phyloP scores from a whole-genome alignment of 1,284 basidiomycete species.

The Golubevia pallescens region DNA sequence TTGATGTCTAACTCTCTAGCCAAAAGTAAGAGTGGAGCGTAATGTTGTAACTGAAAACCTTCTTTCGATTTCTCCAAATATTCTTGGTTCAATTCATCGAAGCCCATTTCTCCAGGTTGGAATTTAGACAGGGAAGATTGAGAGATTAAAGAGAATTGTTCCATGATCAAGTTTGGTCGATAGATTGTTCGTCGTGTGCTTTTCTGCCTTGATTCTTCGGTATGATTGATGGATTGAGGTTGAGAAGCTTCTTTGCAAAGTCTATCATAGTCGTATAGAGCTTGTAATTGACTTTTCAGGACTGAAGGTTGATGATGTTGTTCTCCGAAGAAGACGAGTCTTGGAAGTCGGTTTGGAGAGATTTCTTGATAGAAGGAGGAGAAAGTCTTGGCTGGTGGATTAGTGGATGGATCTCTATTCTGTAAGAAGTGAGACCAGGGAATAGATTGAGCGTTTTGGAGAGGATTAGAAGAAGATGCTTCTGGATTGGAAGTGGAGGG shows the following conservation, averaged over 20 bases:
- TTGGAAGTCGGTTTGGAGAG: constrained; percentile 13
- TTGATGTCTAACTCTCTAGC: constrained; percentile 34
- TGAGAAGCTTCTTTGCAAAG: background rate
- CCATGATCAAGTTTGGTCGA: constrained; percentile 34
- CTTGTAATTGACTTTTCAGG: constrained; percentile 36
- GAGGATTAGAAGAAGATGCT: too few species aligned
- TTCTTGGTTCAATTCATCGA: constrained; percentile 14
- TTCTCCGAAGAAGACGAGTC: constrained; percentile 42
- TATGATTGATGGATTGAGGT: too few species aligned
- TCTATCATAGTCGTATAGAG: constrained; percentile 9
- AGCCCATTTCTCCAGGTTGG: constrained; percentile 9
- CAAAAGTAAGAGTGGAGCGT: constrained; percentile 38
- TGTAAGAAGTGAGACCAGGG: too few species aligned
- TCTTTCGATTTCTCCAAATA: constrained; percentile 28
- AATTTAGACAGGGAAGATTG: constrained; percentile 34
- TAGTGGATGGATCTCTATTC: too few species aligned
- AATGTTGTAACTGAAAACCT: constrained; percentile 33
- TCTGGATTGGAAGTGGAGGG: too few species aligned
- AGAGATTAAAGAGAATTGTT: constrained; percentile 39
- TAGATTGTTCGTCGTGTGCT: constrained; percentile 14
- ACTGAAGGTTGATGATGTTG: constrained; percentile 49
- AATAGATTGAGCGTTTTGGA: too few species aligned
- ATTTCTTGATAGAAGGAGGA: too few species aligned
- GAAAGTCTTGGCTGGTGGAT: too few species aligned
- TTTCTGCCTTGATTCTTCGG: too few species aligned